Evolutionary conservation across 2,329 filamentous ascomycete genomes (phyloP).

Genomic region (Pestalotiopsis sp.): DNA sequence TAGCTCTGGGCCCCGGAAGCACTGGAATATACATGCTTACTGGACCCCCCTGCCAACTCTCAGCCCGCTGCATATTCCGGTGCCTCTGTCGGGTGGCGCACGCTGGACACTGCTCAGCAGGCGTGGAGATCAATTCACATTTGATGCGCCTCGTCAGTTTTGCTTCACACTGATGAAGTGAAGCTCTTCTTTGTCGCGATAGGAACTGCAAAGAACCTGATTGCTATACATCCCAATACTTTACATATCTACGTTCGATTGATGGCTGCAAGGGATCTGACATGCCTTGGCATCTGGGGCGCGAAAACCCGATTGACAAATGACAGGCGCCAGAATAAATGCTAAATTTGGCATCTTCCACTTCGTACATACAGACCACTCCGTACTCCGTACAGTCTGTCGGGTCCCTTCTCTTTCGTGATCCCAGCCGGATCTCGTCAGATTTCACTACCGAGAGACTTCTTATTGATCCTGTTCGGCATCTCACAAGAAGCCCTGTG

Average conservation of each 20-base stretch:
- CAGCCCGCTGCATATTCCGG: not conserved
- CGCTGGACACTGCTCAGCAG: not conserved
- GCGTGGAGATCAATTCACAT: not conserved
- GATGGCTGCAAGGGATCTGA: not conserved
- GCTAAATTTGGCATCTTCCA: not conserved
- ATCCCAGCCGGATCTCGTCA: not conserved
- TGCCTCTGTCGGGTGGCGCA: not conserved
- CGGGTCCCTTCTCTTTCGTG: not conserved
- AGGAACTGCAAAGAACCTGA: not conserved
- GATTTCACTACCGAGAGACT: not conserved
- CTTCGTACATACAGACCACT: no score
- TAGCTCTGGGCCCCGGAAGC: not conserved
- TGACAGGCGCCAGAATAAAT: not conserved
- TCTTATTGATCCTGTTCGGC: no score
- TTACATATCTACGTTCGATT: not conserved
- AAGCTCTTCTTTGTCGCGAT: not conserved
- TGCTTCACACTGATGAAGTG: not conserved
- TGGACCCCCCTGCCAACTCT: not conserved
- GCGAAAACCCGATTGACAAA: not conserved
- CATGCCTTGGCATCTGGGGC: not conserved
- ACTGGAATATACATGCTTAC: not conserved
- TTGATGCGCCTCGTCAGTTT: not conserved
- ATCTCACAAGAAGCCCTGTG: no score
- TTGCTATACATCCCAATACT: not conserved
- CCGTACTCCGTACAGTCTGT: not conserved